Conservation (phyloP, 148 eudicot genomes). For the Spergularia marina region DNA sequence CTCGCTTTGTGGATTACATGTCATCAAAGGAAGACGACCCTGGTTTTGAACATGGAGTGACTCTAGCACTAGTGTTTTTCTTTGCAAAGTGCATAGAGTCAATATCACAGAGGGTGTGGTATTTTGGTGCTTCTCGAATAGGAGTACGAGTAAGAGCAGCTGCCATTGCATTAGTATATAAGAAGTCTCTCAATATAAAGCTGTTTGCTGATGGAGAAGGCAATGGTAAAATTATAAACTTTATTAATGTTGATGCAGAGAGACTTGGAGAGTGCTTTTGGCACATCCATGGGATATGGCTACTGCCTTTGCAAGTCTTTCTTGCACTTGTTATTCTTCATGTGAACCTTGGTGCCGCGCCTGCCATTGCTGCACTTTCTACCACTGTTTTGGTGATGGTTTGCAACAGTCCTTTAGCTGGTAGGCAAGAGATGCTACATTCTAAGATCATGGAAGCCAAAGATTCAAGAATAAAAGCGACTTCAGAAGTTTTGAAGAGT, state of each 20-base stretch:
- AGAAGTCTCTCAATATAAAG: constrained; percentile 60
- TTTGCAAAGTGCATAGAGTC: constrained; percentile 66
- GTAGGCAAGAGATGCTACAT: constrained; percentile 64
- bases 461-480: constrained; percentile 78
- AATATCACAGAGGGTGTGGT: constrained; percentile 81
- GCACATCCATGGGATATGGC: constrained; percentile 77
- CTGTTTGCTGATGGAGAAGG: constrained; percentile 33
- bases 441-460: constrained; percentile 82
- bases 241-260: constrained; percentile 71
- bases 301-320: constrained; percentile 71
- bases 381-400: constrained; percentile 69
- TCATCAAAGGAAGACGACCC: constrained; percentile 43
- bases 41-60: constrained; percentile 47
- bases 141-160: constrained; percentile 67
- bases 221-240: constrained; percentile 58
- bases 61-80: constrained; percentile 65
- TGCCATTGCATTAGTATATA: constrained; percentile 50
- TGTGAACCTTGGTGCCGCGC: constrained; percentile 61
- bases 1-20: constrained; percentile 66
- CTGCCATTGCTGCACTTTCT: constrained; percentile 67
- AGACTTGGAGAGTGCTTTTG: constrained; percentile 80
- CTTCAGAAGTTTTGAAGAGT: constrained; percentile 74
- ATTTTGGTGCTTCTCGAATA: constrained; percentile 71
- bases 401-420: constrained; percentile 75
- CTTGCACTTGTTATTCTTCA: constrained; percentile 69